phyloP scores from a whole-genome alignment of 2,329 filamentous ascomycete genomes.

The Aspergillus hiratsukae region DNA sequence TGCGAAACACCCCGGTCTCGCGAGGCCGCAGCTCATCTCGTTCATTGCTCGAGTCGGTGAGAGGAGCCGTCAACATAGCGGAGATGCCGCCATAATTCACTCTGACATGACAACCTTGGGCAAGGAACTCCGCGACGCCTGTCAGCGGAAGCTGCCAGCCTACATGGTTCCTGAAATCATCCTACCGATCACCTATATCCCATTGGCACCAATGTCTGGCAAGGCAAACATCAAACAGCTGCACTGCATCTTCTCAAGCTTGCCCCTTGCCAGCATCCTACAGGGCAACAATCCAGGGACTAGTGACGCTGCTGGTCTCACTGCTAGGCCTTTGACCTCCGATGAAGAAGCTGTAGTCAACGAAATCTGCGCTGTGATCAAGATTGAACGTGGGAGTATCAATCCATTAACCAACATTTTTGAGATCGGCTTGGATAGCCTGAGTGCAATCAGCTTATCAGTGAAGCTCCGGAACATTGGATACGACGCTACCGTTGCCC shows the following conservation, averaged over 20 bases:
- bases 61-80: slow-evolving; percentile 6
- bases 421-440: slow-evolving; percentile 36
- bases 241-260: slow-evolving; percentile 21
- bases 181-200: slow-evolving; percentile 23
- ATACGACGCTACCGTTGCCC: slow-evolving; percentile 30
- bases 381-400: slow-evolving; percentile 15
- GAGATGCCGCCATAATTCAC: slow-evolving; percentile 13
- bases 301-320: background rate
- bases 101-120: slow-evolving; percentile 17
- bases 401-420: slow-evolving; percentile 30
- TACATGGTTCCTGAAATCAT: slow-evolving; percentile 28
- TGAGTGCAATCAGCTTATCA: slow-evolving; percentile 35
- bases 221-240: slow-evolving; percentile 32
- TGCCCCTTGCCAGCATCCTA: slow-evolving; percentile 22
- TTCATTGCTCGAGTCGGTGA: slow-evolving; percentile 21
- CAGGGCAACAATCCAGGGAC: slow-evolving; percentile 12
- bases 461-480: slow-evolving; percentile 31
- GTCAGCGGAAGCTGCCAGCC: slow-evolving; percentile 21
- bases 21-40: slow-evolving; percentile 25
- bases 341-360: slow-evolving; percentile 24
- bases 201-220: slow-evolving; percentile 25
- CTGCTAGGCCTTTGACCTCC: slow-evolving; percentile 13
- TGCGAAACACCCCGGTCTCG: slow-evolving; percentile 23
- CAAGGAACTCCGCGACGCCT: slow-evolving; percentile 21
- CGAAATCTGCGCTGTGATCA: slow-evolving; percentile 20